Evolutionary conservation across 345 rosid species (phyloP).

Genomic region (Pistacia atlantica): DNA sequence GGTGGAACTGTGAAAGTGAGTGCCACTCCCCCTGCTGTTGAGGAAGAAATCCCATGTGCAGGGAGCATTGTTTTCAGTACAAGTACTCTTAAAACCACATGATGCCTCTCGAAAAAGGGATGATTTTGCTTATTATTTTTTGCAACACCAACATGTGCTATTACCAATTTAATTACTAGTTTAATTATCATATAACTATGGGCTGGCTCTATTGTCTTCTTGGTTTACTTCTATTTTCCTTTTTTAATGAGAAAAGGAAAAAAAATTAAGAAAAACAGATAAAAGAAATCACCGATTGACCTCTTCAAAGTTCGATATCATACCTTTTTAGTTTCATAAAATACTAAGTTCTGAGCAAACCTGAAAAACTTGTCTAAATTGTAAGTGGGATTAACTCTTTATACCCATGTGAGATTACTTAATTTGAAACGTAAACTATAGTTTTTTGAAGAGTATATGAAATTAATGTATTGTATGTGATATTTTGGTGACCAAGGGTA

Average conservation of each 20-base stretch:
- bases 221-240: neutral
- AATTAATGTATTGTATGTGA: no score
- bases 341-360: no score
- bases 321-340: no score
- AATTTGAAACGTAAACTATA: no score
- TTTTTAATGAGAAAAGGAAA: no score
- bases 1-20: neutral
- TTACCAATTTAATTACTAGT: neutral
- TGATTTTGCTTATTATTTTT: neutral
- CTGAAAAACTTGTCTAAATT: no score
- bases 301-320: no score
- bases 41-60: slow-evolving; percentile 31
- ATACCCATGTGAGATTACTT: no score
- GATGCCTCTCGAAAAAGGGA: neutral
- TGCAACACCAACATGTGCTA: neutral
- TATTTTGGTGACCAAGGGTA: no score
- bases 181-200: neutral
- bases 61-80: slow-evolving; percentile 24
- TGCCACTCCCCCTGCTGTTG: neutral
- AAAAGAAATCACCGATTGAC: neutral
- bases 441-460: no score
- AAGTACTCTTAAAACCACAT: slow-evolving; percentile 19
- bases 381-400: no score
- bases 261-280: neutral
- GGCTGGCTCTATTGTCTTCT: neutral